Base-by-base conservation (phyloP, 2,329 filamentous ascomycete species). In the Gyromitra esculenta region DNA sequence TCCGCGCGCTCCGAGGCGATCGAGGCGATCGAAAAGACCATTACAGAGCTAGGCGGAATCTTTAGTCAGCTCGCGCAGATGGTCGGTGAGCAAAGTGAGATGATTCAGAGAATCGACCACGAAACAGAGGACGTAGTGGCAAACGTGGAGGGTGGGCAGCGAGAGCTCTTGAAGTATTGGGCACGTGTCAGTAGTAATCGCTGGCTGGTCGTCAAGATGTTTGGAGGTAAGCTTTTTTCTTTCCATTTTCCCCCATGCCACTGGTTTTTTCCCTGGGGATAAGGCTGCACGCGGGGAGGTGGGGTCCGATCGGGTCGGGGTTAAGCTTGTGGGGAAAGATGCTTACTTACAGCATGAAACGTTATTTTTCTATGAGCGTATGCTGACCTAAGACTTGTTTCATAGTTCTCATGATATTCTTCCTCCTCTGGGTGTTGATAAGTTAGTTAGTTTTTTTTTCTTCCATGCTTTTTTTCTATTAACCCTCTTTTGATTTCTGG, bases 41-140 rank as follows among this genome's bases (percentile, higher is more conserved):
- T 99, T 80, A 90, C 89, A 78, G 96, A 99, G 83, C 87, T 99
- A 0, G 96, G 96, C 37, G 87, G 91, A 13, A 97, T 97, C 78
- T 98, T 98, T 83, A 93, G 94, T 7, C 95, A 99, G 84, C 86
- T 99, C 64, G 95, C 96, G 45, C 91, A 93, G 80, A 98, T 99
- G 96, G 96, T 99, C 39, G 93, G 92, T 71, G 95, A 99, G 83
- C 96, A 99, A 85, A 93, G 92, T 77, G 96, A 97, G 84, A 97
- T 97, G 91, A 97, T 99, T 79, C 93, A 98, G 84, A 88, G 95
- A 64, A 97, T 97, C 82, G 95, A 98, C 81, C 95, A 95, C 79
- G 97, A 98, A 84, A 97, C 95, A 0, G 96, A 99, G 82, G 94
- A 97, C 81, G 93, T 99, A 5, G 95, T 99, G 70, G 95, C 98